A percentile compares a stretch with the other conserved stretches of the same genome.
phyloP scores from a whole-genome alignment of 306 rosid genomes.

The Prunus persica region DNA sequence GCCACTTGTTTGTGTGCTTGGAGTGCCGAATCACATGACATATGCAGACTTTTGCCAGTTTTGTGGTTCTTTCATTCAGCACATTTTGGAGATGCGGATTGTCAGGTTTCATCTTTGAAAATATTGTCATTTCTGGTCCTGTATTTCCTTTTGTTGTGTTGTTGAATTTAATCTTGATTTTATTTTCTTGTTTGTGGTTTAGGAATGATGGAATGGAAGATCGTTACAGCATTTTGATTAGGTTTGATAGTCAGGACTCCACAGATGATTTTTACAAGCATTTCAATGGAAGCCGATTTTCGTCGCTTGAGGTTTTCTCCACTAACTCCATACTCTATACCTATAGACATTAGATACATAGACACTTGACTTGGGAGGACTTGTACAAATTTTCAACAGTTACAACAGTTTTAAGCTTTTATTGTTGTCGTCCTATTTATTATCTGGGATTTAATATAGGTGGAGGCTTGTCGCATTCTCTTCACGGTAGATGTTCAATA shows the following conservation, averaged over 20 bases:
- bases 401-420: not conserved
- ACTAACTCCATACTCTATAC: not conserved
- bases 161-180: not conserved
- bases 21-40: slow-evolving; percentile 96
- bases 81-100: slow-evolving; percentile 85
- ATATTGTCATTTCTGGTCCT: not conserved
- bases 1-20: slow-evolving; percentile 74
- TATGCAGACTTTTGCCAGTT: slow-evolving; percentile 95
- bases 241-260: slow-evolving; percentile 66
- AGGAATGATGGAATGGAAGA: slow-evolving; percentile 83
- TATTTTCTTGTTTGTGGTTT: slow-evolving; percentile 10
- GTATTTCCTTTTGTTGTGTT: not conserved
- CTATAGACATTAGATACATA: not conserved
- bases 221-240: slow-evolving; percentile 75
- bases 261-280: slow-evolving; percentile 76
- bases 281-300: slow-evolving; percentile 64
- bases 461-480: slow-evolving; percentile 69
- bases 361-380: not conserved
- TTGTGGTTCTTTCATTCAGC: slow-evolving; percentile 77
- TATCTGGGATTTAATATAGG: slow-evolving; percentile 32
- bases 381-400: not conserved
- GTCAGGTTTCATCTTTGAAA: slow-evolving; percentile 48
- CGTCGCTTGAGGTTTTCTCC: slow-evolving; percentile 73
- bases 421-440: not conserved
- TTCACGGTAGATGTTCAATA: slow-evolving; percentile 85